Base-by-base conservation (phyloP, 2,329 filamentous ascomycete genomes). In the Orbilia ellipsospora region DNA sequence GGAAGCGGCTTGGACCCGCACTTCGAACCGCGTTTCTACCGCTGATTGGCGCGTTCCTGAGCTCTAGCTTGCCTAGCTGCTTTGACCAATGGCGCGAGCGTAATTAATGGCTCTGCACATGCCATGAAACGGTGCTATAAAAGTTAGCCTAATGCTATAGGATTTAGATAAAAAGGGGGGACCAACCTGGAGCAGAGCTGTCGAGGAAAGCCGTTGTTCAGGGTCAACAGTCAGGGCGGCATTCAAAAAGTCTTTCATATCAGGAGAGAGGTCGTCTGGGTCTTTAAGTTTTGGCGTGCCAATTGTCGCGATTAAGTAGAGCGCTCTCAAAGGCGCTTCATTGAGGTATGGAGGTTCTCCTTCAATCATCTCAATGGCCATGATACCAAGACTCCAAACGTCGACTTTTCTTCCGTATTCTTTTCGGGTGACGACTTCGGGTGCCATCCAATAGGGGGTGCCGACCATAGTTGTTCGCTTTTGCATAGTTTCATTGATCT, bases 321-420 rank as follows among this genome's bases (percentile, higher is more conserved):
- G 86, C 0, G 95, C 95, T 75, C 94, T 90, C 23, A 99, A 86
- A 4, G 95, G 95, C 44, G 93, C 96, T 82, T 99, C 95, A 45
- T 94, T 98, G 73, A 99, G 86, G 82, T 98, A 99, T 23, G 95
- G 95, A 12, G 95, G 95, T 82, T 98, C 95, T 82, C 94, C 95
- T 84, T 98, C 95, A 78, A 99, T 97, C 95, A 99, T 99, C 83
- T 99, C 95, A 80, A 99, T 98, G 6, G 95, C 93, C 95, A 99
- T 98, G 84, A 99, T 99, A 73, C 95, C 95, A 52, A 99, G 85
- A 73, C 92, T 96, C 95, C 95, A 99, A 79, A 99, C 97, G 81
- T 99, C 95, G 65, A 99, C 94, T 83, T 98, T 99, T 77, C 94
- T 91, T 78, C 95, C 95, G 83, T 99, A 99, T 83, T 98, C 95